phyloP scores from a whole-genome alignment of 2,329 filamentous ascomycete genomes.

The Cercospora berteroae region DNA sequence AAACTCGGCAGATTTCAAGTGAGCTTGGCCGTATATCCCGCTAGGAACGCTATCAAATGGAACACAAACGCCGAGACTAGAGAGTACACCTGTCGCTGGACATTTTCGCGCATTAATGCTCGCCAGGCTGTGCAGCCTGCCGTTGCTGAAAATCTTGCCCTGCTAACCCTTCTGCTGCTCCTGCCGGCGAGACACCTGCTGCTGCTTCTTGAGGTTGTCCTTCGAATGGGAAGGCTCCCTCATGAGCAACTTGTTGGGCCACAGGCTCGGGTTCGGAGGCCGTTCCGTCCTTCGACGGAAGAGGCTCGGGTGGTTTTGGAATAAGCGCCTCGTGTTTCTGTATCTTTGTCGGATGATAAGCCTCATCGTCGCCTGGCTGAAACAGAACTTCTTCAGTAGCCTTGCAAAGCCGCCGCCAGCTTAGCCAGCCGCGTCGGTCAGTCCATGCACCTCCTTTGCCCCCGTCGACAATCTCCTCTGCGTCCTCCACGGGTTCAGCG shows the following conservation, averaged over 20 bases:
- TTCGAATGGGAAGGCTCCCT: not conserved
- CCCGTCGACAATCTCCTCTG: slow-evolving; percentile 21
- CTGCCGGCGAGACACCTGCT: not conserved
- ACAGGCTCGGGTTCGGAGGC: not conserved
- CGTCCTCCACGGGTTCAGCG: slow-evolving; percentile 24
- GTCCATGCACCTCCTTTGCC: slow-evolving; percentile 32
- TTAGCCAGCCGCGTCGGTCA: slow-evolving; percentile 32
- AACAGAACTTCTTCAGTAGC: slow-evolving; percentile 25
- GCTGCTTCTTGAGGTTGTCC: not conserved
- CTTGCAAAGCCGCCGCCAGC: slow-evolving; percentile 32
- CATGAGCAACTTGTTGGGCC: not conserved
- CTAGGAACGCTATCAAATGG: slow-evolving; percentile 12
- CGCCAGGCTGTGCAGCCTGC: not conserved
- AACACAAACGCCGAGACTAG: not conserved
- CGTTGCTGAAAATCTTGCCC: not conserved
- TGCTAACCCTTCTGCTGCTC: not conserved
- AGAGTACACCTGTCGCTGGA: not conserved
- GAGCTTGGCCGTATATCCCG: not conserved
- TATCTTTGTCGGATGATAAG: slow-evolving; percentile 20
- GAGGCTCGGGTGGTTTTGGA: not conserved
- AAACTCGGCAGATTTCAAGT: not conserved
- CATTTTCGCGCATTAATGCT: not conserved
- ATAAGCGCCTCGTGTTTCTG: not conserved
- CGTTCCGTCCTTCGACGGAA: not conserved
- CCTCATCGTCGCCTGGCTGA: slow-evolving; percentile 16